Base-by-base conservation (phyloP, 495 filamentous ascomycete genomes). In the Xylaria cubensis region DNA sequence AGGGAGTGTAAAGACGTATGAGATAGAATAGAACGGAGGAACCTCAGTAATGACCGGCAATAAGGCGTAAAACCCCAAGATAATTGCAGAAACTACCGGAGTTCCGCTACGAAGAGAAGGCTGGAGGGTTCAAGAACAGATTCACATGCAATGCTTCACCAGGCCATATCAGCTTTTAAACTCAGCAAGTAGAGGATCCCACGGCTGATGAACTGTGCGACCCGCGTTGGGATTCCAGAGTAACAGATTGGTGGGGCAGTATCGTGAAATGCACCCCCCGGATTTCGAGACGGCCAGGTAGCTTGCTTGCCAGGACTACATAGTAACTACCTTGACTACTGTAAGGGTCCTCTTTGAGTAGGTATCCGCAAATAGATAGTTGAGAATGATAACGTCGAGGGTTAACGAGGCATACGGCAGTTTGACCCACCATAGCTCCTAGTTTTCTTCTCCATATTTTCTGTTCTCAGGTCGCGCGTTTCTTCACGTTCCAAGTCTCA, bases 1-100 rank as follows among this genome's bases (percentile, higher is more conserved):
- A 46, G 63, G 17, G 19, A 67, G 39, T 29, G 61, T 42, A 46
- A 64, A 19, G n/a, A 63, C 15, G 32, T 63, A 36, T 34, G 6
- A 17, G 7, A 34, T 32, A 36, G 26, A 36, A 67, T n/a, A 67
- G 32, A 67, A 36, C 7, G 21, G 15, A 34, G 7, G n/a, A 46
- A 34, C 15, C 21, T 32, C 46, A 53, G 26, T 15, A 39, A 53
- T 36, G 42, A 51, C 46, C n/a, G 42, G 24, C 19, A 51, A 24
- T 53, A 36, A 24, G 17, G 29, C 42, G 34, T 67, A 56, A 24
- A 42, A 24, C 21, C 24, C 21, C 9, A 53, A 77, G 74, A 70
- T 76, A 80, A 71, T 73, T 76, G 79, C 78, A 75, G 82, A 83
- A 86, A 84, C 85, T 86, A 81, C 85, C 84, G 82, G 86, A 86